Evolutionary conservation across 345 rosid genomes (phyloP).

Genomic region (Excoecaria cochinchinensis): DNA sequence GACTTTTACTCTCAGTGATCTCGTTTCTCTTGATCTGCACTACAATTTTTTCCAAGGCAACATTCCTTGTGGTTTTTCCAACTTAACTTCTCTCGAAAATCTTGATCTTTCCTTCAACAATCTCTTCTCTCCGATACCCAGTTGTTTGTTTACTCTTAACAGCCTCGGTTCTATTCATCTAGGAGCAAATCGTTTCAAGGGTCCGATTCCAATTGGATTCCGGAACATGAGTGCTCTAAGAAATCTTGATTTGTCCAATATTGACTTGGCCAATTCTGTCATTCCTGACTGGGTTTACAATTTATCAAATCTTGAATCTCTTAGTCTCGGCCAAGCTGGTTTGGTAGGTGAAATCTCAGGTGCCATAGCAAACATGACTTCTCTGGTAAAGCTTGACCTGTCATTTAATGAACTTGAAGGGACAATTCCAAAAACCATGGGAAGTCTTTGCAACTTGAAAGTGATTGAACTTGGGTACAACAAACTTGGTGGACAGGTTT

Average conservation of each 20-base stretch:
- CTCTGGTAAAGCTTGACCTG: not conserved
- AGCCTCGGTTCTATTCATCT: not conserved
- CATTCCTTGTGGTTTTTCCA: constrained; percentile 6
- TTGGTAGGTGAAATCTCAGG: constrained; percentile 15
- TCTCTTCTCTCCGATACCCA: not conserved
- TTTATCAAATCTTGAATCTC: not conserved
- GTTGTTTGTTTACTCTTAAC: not conserved
- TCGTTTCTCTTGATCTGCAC: not conserved
- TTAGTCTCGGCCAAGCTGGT: not conserved
- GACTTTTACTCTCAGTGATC: not conserved
- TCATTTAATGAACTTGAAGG: constrained; percentile 11
- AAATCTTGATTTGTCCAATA: not conserved
- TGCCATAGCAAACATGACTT: constrained; percentile 2
- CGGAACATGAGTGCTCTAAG: constrained; percentile 1
- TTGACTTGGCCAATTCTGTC: not conserved
- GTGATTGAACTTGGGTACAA: not conserved
- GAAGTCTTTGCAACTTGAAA: constrained; percentile 11
- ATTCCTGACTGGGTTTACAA: constrained; percentile 6
- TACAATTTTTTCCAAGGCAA: not conserved
- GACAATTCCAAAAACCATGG: constrained; percentile 1
- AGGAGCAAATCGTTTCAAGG: not conserved
- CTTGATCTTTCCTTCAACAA: not conserved
- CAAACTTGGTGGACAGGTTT: not conserved
- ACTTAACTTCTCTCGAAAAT: not conserved
- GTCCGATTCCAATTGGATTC: constrained; percentile 3